Percentiles rank a stretch among this genome's conserved stretches.
Conservation (phyloP, 441 rosid species). For the Erodium texanum region DNA sequence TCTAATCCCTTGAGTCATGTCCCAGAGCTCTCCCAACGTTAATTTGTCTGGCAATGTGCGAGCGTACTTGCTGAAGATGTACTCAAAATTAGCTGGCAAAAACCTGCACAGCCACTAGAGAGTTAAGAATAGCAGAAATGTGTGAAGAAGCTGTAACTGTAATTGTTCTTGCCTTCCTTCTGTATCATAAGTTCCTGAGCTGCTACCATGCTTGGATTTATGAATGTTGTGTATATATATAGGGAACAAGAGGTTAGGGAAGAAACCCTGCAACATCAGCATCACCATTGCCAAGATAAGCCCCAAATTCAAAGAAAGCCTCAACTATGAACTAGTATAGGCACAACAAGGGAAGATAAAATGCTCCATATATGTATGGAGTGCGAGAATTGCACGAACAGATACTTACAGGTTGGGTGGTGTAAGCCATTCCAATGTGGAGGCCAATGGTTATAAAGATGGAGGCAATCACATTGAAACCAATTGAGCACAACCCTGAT, state of each 20-base stretch:
- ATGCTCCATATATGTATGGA: not conserved
- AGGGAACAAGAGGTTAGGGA: constrained; percentile 69
- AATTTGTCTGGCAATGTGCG: constrained; percentile 36
- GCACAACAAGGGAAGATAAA: not conserved
- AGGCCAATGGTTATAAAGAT: constrained; percentile 34
- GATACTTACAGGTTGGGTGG: constrained; percentile 51
- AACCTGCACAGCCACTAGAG: constrained; percentile 26
- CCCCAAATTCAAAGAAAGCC: too few species aligned
- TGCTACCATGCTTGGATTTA: constrained; percentile 73
- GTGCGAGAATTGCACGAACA: not conserved
- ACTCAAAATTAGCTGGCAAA: constrained; percentile 37
- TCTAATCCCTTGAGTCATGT: constrained; percentile 42
- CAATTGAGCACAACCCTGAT: constrained; percentile 51
- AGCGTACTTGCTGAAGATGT: constrained; percentile 48
- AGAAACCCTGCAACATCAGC: constrained; percentile 46
- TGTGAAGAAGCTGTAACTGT: not conserved
- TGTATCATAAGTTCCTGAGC: constrained; percentile 50
- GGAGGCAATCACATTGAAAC: constrained; percentile 54
- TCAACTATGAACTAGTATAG: too few species aligned
- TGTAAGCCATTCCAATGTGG: constrained; percentile 46
- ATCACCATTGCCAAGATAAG: too few species aligned
- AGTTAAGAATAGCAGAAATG: not conserved
- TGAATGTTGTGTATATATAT: constrained; percentile 79
- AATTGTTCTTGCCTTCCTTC: constrained; percentile 41
- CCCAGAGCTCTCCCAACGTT: constrained; percentile 37